Conservation (phyloP, 345 rosid species). For the Ricinus communis region DNA sequence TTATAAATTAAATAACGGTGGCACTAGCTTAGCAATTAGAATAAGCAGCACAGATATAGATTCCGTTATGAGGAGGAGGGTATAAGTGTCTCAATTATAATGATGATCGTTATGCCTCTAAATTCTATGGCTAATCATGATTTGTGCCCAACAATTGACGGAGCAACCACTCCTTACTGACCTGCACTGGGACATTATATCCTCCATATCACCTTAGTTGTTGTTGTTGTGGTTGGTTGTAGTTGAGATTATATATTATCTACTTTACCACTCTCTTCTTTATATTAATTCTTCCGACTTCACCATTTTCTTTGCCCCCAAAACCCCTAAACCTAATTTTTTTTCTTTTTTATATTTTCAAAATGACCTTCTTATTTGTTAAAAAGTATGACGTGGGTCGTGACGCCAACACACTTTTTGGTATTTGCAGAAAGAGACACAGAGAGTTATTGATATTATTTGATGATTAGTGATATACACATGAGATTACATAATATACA, state of each 20-base stretch:
- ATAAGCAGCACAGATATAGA: constrained; percentile 15
- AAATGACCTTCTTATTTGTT: not conserved
- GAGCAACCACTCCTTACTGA: constrained; percentile 56
- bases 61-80: constrained; percentile 46
- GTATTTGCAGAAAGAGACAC: not conserved
- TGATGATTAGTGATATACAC: not conserved
- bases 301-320: not conserved
- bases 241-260: not conserved
- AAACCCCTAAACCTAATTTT: not conserved
- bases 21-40: constrained; percentile 13
- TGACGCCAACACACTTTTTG: constrained; percentile 5
- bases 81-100: constrained; percentile 45
- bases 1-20: constrained; percentile 26
- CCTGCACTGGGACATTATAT: constrained; percentile 23
- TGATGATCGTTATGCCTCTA: constrained; percentile 54
- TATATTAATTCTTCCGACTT: not conserved
- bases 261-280: not conserved
- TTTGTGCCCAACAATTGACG: constrained; percentile 63
- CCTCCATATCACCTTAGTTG: constrained; percentile 15
- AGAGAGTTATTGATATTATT: not conserved
- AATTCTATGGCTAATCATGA: constrained; percentile 64
- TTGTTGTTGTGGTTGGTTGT: constrained; percentile 23
- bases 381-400: constrained; percentile 16
- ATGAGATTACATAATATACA: not conserved
- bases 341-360: too few relatives aligned